Conservation (phyloP, 2,329 filamentous ascomycete genomes). For the Colletotrichum melonis region DNA sequence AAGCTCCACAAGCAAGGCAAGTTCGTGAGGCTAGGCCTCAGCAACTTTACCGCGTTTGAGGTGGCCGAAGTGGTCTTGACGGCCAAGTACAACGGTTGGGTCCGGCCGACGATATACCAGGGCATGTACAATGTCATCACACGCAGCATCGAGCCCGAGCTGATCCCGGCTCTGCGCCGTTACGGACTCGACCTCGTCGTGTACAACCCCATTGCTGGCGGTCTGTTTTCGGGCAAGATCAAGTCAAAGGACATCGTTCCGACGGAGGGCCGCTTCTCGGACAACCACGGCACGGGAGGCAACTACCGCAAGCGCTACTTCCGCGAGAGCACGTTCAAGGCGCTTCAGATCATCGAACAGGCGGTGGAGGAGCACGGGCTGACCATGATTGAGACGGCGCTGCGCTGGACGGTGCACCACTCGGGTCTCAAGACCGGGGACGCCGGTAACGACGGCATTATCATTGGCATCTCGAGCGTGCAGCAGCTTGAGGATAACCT, state of each 20-base stretch:
- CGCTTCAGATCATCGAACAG: constrained; percentile 74
- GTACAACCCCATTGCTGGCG: constrained; percentile 86
- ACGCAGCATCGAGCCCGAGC: constrained; percentile 78
- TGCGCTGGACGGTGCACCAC: constrained; percentile 81
- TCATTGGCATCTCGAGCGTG: constrained; percentile 69
- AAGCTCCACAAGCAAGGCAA: constrained; percentile 88
- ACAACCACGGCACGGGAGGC: constrained; percentile 58
- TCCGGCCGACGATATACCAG: constrained; percentile 86
- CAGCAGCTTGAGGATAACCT: constrained; percentile 70
- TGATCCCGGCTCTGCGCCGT: constrained; percentile 78
- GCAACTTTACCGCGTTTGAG: constrained; percentile 88
- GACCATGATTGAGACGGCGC: constrained; percentile 77
- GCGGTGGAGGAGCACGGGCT: constrained; percentile 76
- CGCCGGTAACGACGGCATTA: constrained; percentile 65
- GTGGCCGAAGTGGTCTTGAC: constrained; percentile 86
- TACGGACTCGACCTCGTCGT: constrained; percentile 84
- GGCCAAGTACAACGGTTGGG: constrained; percentile 84
- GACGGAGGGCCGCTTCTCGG: constrained; percentile 76
- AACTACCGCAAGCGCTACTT: constrained; percentile 79
- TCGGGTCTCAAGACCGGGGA: constrained; percentile 65
- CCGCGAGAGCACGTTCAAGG: constrained; percentile 71
- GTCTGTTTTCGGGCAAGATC: constrained; percentile 84
- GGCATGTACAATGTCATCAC: constrained; percentile 89
- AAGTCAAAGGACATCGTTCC: constrained; percentile 73
- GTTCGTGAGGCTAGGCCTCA: constrained; percentile 83